Evolutionary conservation across 345 rosid genomes (phyloP).

Genomic region (Raphanus sativus): DNA sequence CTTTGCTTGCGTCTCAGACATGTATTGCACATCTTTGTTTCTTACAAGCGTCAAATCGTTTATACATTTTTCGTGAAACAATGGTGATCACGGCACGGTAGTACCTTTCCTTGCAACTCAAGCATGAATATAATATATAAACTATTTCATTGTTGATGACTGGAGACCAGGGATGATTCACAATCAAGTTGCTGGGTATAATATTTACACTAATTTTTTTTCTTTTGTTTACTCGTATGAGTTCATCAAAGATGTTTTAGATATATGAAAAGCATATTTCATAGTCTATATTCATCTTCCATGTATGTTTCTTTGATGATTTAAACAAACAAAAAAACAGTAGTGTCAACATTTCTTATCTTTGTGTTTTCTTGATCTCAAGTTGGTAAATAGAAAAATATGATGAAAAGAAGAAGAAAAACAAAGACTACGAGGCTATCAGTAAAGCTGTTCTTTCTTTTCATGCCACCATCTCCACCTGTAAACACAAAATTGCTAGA

Average conservation of each 20-base stretch:
- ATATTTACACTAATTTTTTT: background rate
- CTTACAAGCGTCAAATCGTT: background rate
- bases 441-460: slow-evolving; percentile 65
- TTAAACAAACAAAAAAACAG: background rate
- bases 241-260: background rate
- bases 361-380: background rate
- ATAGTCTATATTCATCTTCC: background rate
- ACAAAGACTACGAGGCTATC: slow-evolving; percentile 9
- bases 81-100: slow-evolving; percentile 54
- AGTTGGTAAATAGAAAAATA: slow-evolving; percentile 7
- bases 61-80: slow-evolving; percentile 15
- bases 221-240: background rate
- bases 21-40: background rate
- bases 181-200: background rate
- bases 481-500: slow-evolving; percentile 4
- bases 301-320: slow-evolving; percentile 6
- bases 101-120: slow-evolving; percentile 48
- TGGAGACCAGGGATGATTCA: slow-evolving; percentile 47
- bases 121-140: slow-evolving; percentile 52
- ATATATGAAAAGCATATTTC: background rate
- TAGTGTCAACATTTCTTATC: background rate
- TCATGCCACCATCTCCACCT: slow-evolving; percentile 95
- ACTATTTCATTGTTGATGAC: slow-evolving; percentile 47
- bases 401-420: background rate
- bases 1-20: background rate